Evolutionary conservation across 2,329 filamentous ascomycete species (phyloP).

Genomic region (Beauveria rudraprayagi): DNA sequence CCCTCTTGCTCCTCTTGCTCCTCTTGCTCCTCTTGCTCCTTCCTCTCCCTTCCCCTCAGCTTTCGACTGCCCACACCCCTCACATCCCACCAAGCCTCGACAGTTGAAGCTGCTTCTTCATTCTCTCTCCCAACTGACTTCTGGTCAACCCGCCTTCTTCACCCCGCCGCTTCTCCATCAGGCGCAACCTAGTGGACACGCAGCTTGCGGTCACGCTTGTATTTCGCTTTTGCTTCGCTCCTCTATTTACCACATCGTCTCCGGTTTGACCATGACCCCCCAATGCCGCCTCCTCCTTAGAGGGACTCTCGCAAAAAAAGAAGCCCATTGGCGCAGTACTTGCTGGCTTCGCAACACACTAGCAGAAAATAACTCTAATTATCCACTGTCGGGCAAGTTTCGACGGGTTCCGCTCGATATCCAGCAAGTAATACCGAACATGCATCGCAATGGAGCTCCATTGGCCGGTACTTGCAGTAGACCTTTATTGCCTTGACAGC

Average conservation of each 20-base stretch:
- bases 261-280: background rate
- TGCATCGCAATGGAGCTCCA: background rate
- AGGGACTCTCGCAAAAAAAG: background rate
- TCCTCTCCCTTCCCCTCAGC: background rate
- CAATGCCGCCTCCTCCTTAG: background rate
- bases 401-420: constrained; percentile 1
- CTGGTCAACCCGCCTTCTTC: background rate
- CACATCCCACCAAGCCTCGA: background rate
- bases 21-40: too few species aligned
- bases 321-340: background rate
- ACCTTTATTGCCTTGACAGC: background rate
- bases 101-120: background rate
- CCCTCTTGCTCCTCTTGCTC: background rate
- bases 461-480: constrained; percentile 1
- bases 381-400: background rate
- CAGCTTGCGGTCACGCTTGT: background rate
- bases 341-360: background rate
- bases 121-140: background rate
- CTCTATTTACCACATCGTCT: too few species aligned
- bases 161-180: background rate
- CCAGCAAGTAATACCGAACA: constrained; percentile 3
- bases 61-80: background rate
- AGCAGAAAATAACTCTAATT: background rate
- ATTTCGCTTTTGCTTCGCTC: background rate
- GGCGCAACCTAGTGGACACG: background rate